These are phyloP conservation scores for Monosporozyma aquatica DNA, from an alignment of 805 yeast genomes.

Conservation along the genomic window DNA sequence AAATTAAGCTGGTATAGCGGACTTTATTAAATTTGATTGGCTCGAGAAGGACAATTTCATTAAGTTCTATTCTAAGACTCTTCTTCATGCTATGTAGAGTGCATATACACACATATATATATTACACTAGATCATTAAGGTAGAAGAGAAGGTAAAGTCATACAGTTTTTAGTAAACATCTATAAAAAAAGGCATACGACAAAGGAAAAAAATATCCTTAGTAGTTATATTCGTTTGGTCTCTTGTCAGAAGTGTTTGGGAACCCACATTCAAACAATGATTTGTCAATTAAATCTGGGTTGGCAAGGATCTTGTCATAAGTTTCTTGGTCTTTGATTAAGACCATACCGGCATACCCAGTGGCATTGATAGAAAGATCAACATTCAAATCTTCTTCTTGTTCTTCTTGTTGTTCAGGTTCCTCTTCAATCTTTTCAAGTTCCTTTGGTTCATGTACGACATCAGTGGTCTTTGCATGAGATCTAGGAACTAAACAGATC, in stretches of 20 bases:
- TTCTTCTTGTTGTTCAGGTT: not conserved
- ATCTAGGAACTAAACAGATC: conserved; percentile 82
- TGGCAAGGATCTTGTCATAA: conserved; percentile 39
- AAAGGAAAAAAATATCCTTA: conserved; percentile 19
- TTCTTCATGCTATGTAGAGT: no score
- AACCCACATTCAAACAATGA: conserved; percentile 61
- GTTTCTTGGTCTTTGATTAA: conserved; percentile 61
- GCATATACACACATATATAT: no score
- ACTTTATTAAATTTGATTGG: conserved; percentile 1
- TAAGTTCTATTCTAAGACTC: no score
- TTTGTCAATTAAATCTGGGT: conserved; percentile 35
- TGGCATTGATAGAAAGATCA: conserved; percentile 60
- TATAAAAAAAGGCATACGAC: no score
- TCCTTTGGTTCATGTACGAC: not conserved
- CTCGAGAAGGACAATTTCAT: no score
- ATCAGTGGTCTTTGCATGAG: conserved; percentile 31
- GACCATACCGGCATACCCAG: conserved; percentile 72
- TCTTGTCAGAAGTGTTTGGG: conserved; percentile 47
- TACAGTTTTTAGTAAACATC: no score
- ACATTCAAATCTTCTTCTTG: conserved; percentile 17
- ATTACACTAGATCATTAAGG: not conserved
- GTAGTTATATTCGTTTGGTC: conserved; percentile 59
- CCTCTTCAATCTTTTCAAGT: conserved; percentile 1
- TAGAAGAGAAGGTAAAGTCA: no score
- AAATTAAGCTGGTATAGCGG: not conserved